phyloP scores from a whole-genome alignment of 495 filamentous ascomycete species.

The Penicillium lagena region DNA sequence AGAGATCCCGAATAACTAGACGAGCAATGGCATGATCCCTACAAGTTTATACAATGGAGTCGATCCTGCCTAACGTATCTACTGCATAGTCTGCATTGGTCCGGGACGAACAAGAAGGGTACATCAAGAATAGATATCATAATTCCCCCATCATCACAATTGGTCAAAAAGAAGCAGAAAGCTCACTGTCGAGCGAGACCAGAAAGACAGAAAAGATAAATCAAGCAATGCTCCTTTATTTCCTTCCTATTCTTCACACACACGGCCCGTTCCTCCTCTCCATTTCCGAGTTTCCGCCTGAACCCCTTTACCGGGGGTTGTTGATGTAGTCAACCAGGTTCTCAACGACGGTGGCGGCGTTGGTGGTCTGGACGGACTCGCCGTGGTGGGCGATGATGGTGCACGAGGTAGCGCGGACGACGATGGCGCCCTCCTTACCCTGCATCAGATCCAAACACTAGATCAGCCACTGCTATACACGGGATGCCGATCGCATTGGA shows the following conservation, averaged over 20 bases:
- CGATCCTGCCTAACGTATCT: too few relatives aligned
- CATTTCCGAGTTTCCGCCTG: constrained; percentile 2
- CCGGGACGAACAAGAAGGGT: too few relatives aligned
- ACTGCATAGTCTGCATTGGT: too few relatives aligned
- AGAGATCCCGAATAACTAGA: not conserved
- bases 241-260: constrained; percentile 20
- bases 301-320: constrained; percentile 19
- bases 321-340: constrained; percentile 41
- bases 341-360: constrained; percentile 34
- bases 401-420: constrained; percentile 77
- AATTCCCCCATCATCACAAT: too few relatives aligned
- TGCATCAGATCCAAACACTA: constrained; percentile 24
- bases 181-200: not conserved
- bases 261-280: constrained; percentile 8
- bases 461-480: not conserved
- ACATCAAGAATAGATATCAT: too few relatives aligned
- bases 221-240: constrained; percentile 17
- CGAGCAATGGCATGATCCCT: too few relatives aligned
- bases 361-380: constrained; percentile 54
- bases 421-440: constrained; percentile 74
- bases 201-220: not conserved
- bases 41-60: too few relatives aligned
- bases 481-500: not conserved
- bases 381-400: constrained; percentile 82
- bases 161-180: too few relatives aligned